phyloP scores from a whole-genome alignment of 768 basidiomycete genomes.

The Suillus plorans region DNA sequence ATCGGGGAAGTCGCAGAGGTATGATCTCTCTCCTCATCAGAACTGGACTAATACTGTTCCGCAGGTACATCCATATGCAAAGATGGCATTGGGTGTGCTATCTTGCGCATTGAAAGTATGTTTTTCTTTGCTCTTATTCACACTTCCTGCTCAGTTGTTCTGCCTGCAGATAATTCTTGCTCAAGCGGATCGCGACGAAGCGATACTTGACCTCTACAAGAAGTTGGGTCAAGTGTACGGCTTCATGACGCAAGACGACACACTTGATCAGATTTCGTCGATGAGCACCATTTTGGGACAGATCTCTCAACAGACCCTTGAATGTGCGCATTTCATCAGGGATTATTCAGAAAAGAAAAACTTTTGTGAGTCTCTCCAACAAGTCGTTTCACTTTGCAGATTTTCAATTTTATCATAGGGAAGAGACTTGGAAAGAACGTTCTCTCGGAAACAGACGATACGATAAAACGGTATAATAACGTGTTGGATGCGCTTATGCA shows the following conservation, averaged over 20 bases:
- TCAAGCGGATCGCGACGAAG: neutral
- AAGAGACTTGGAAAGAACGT: no score
- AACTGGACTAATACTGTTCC: neutral
- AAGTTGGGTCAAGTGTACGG: conserved; percentile 1
- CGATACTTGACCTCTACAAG: neutral
- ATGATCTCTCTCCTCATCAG: neutral
- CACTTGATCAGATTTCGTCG: neutral
- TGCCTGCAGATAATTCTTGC: neutral
- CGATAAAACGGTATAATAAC: no score
- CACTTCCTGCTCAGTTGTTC: no score
- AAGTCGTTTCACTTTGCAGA: no score
- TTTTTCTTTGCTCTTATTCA: neutral
- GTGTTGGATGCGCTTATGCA: no score
- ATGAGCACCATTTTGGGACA: conserved; percentile 1
- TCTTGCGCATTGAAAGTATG: neutral
- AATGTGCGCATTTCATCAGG: conserved; percentile 8
- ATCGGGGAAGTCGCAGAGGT: neutral
- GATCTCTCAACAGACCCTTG: conserved; percentile 2
- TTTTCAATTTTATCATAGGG: no score
- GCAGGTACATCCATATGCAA: conserved; percentile 9
- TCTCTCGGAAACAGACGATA: no score
- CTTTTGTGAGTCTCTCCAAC: conserved; percentile 5
- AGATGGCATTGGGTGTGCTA: conserved; percentile 3
- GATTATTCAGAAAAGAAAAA: conserved; percentile 8
- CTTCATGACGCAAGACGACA: neutral